phyloP scores from a whole-genome alignment of 352 stramenopile species.

The Phytopythium mirpurense region DNA sequence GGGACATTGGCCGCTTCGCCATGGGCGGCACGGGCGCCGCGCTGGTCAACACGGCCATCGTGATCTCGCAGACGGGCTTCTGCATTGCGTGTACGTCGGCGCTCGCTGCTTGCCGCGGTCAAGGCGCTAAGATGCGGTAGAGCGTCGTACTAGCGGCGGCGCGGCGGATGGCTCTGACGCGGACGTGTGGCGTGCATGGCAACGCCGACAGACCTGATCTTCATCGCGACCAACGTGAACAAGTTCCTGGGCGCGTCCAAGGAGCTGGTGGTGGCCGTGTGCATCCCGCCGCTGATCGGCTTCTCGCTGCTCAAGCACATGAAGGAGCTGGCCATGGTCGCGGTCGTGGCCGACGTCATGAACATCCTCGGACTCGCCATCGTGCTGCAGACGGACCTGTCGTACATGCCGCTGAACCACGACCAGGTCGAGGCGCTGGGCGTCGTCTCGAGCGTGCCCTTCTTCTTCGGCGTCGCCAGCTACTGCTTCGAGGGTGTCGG shows the following conservation, averaged over 20 bases:
- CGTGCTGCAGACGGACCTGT: constrained; percentile 81
- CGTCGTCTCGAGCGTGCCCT: constrained; percentile 61
- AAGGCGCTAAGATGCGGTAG: too few species aligned
- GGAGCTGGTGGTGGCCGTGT: constrained; percentile 45
- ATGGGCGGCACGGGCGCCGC: constrained; percentile 57
- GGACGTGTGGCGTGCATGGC: constrained; percentile 1
- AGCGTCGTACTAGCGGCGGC: too few species aligned
- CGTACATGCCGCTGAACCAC: constrained; percentile 51
- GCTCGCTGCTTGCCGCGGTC: too few species aligned
- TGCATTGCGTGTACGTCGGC: constrained; percentile 82
- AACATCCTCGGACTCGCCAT: constrained; percentile 82
- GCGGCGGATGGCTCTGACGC: constrained; percentile 1
- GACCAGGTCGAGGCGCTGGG: constrained; percentile 53
- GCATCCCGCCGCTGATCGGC: constrained; percentile 54
- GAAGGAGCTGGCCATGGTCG: constrained; percentile 83
- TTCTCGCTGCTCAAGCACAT: constrained; percentile 88
- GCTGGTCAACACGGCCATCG: constrained; percentile 82
- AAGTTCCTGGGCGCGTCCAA: constrained; percentile 63
- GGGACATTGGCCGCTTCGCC: constrained; percentile 79
- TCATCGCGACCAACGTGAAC: constrained; percentile 86
- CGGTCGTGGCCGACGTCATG: constrained; percentile 85
- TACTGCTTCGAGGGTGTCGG: constrained; percentile 91
- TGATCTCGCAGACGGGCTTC: constrained; percentile 87
- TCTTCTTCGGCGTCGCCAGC: constrained; percentile 86
- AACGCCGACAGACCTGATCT: constrained; percentile 80